Conservation (phyloP, 1,139 yeast species). For the Yamadazyma diospyri region DNA sequence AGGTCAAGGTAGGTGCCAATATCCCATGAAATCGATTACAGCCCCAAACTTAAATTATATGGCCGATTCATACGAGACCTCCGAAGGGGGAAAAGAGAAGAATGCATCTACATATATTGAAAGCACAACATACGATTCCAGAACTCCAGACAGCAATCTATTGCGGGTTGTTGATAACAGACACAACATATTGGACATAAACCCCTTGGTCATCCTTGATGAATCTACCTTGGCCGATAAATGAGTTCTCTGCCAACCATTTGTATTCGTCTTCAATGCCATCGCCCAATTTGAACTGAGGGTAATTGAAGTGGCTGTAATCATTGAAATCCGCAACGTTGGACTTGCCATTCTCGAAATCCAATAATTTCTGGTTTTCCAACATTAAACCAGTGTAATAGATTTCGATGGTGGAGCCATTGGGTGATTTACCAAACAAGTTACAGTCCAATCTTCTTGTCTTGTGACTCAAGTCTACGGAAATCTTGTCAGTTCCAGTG, state of each 20-base stretch:
- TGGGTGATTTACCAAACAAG: constrained; percentile 40
- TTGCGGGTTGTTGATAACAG: too few relatives aligned
- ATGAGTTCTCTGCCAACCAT: constrained; percentile 45
- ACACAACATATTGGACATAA: constrained; percentile 48
- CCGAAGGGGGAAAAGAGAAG: too few relatives aligned
- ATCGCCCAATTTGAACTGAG: constrained; percentile 38
- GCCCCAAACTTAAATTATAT: too few relatives aligned
- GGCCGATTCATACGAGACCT: too few relatives aligned
- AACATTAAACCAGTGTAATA: constrained; percentile 46
- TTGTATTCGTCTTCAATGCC: constrained; percentile 36
- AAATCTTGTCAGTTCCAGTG: constrained; percentile 47
- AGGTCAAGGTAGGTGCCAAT: too few relatives aligned
- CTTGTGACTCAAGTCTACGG: constrained; percentile 25
- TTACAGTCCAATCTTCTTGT: constrained; percentile 47
- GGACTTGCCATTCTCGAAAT: constrained; percentile 25
- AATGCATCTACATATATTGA: too few relatives aligned
- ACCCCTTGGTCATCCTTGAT: constrained; percentile 39
- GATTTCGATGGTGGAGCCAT: constrained; percentile 36
- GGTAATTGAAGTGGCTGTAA: constrained; percentile 45
- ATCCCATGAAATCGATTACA: too few relatives aligned
- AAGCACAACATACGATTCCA: too few relatives aligned
- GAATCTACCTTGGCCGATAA: constrained; percentile 55
- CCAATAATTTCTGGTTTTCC: constrained; percentile 21
- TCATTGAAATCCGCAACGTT: constrained; percentile 37
- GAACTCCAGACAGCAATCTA: too few relatives aligned